These are phyloP conservation scores for Cubamyces lactineus DNA, from an alignment of 768 basidiomycete species.

Conservation along the genomic window DNA sequence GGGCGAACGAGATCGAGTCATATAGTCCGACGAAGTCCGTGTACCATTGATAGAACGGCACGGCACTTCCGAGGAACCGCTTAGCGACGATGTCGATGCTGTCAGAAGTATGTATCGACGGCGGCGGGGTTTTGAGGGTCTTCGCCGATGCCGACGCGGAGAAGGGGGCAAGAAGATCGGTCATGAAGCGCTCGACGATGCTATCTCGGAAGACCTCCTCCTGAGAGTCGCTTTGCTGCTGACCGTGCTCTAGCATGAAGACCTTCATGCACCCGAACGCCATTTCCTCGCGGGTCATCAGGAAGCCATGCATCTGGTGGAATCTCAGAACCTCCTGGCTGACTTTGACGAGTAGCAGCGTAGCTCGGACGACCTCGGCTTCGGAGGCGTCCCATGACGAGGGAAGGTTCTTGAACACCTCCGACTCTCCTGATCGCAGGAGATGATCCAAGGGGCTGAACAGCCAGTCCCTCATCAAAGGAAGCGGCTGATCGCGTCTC, in stretches of 20 bases:
- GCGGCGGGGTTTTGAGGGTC: conserved; percentile 23
- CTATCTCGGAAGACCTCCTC: conserved; percentile 84
- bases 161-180: conserved; percentile 59
- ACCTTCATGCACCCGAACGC: conserved; percentile 89
- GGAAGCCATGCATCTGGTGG: conserved; percentile 46
- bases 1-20: conserved; percentile 86
- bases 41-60: conserved; percentile 94
- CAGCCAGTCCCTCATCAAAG: conserved; percentile 65
- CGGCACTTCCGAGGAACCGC: conserved; percentile 61
- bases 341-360: conserved; percentile 62
- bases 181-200: conserved; percentile 62
- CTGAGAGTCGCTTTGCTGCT: conserved; percentile 38
- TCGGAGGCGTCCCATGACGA: conserved; percentile 79
- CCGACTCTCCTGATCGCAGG: conserved; percentile 72
- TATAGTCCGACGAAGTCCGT: conserved; percentile 91
- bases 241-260: conserved; percentile 93
- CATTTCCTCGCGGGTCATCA: conserved; percentile 56
- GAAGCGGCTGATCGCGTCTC: conserved; percentile 41
- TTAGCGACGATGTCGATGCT: conserved; percentile 57
- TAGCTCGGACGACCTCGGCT: conserved; percentile 70
- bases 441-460: conserved; percentile 75
- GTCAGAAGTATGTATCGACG: conserved; percentile 28
- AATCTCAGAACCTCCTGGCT: conserved; percentile 48
- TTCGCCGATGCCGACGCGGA: conserved; percentile 36
- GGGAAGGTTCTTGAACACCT: conserved; percentile 72